phyloP scores from a whole-genome alignment of 2,329 filamentous ascomycete genomes.

The Camptophora hylomeconis region DNA sequence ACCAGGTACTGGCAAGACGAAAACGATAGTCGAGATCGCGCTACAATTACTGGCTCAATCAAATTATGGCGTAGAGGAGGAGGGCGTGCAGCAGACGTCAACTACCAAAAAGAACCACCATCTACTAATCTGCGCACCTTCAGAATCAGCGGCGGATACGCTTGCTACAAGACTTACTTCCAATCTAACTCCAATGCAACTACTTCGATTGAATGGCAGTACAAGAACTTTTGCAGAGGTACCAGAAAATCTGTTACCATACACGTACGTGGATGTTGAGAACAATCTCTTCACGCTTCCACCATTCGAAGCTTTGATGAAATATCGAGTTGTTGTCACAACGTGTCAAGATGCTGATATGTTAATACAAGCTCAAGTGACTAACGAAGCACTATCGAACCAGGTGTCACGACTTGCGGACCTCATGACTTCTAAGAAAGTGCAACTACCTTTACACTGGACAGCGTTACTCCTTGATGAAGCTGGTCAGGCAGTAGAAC shows the following conservation, averaged over 20 bases:
- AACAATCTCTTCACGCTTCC: conserved; percentile 30
- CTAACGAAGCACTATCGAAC: conserved; percentile 28
- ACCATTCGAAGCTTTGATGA: conserved; percentile 25
- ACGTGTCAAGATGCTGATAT: conserved; percentile 30
- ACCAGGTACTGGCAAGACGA: conserved; percentile 41
- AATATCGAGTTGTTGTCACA: conserved; percentile 30
- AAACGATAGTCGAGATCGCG: conserved; percentile 35
- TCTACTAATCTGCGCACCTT: conserved; percentile 32
- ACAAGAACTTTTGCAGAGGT: conserved; percentile 30
- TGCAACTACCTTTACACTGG: conserved; percentile 27
- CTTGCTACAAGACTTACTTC: conserved; percentile 26
- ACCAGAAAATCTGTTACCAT: conserved; percentile 24
- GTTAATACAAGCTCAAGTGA: conserved; percentile 28
- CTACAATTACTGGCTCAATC: conserved; percentile 20
- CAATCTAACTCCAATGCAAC: conserved; percentile 23
- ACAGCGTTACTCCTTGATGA: conserved; percentile 32
- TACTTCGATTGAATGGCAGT: conserved; percentile 31
- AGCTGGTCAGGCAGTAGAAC: conserved; percentile 33
- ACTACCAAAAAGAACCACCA: conserved; percentile 17
- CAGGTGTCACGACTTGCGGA: conserved; percentile 16
- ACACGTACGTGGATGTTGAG: conserved; percentile 25
- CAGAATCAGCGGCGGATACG: conserved; percentile 25
- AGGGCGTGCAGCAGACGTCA: background rate
- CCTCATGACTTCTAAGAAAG: background rate
- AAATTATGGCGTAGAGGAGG: conserved; percentile 8